A percentile compares a stretch with the other conserved stretches of the same genome.
Conservation (phyloP, 2,329 filamentous ascomycete genomes). For the Epichloe elymi region DNA sequence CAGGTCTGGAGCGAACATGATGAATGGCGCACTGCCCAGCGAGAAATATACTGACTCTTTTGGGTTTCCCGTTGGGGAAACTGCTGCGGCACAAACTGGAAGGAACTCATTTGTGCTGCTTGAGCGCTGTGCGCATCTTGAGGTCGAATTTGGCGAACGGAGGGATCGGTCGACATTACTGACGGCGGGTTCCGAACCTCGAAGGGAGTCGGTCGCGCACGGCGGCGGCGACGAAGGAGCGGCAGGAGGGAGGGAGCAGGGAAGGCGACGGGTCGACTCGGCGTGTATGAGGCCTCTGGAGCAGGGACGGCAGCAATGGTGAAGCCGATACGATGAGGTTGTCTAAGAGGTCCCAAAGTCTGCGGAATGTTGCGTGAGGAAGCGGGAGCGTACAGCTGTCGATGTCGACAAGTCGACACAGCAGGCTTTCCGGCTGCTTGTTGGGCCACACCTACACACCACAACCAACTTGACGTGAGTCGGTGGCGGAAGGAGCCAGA, state of each 20-base stretch:
- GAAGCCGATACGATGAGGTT: conserved; percentile 1
- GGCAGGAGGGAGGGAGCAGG: background rate
- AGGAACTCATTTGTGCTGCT: conserved; percentile 48
- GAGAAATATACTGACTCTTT: conserved; percentile 50
- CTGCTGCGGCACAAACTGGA: conserved; percentile 57
- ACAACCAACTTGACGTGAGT: background rate
- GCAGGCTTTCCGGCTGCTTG: background rate
- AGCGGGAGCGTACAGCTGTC: conserved; percentile 6
- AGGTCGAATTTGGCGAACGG: conserved; percentile 48
- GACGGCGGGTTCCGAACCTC: conserved; percentile 5
- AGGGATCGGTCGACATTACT: conserved; percentile 48
- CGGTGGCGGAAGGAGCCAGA: background rate
- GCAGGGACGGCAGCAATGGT: background rate
- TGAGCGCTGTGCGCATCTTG: conserved; percentile 40
- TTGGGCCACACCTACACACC: background rate
- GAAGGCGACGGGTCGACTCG: background rate
- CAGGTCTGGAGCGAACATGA: conserved; percentile 7
- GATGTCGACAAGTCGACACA: conserved; percentile 11
- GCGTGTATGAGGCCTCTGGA: background rate
- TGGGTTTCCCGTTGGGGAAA: conserved; percentile 55
- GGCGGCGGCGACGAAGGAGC: background rate
- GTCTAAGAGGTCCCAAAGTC: background rate
- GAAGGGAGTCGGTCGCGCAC: background rate
- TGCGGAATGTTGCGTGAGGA: background rate
- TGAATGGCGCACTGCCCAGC: conserved; percentile 10